Percentiles rank a stretch among this genome's conserved stretches.
Conservation (phyloP, 2,329 filamentous ascomycete species). For the Samsoniella hepiali region DNA sequence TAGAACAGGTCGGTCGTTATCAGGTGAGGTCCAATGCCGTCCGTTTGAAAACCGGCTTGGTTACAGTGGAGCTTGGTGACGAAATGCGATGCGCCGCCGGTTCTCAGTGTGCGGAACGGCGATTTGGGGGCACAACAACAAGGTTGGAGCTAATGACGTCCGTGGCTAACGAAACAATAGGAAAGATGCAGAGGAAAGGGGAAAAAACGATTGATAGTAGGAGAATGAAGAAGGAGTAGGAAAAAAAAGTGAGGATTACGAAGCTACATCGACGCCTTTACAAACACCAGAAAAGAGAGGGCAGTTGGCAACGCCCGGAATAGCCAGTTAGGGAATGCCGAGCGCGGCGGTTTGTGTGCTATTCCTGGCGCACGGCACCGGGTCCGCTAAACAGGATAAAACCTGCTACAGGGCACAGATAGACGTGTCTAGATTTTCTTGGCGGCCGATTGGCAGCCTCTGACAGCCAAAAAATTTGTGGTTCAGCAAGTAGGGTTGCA, state of each 20-base stretch:
- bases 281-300: background rate
- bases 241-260: background rate
- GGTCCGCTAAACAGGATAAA: background rate
- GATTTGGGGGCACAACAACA: background rate
- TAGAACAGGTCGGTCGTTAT: background rate
- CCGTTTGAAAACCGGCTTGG: constrained; percentile 13
- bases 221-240: constrained; percentile 3
- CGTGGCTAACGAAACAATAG: background rate
- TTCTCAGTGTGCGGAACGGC: background rate
- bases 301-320: background rate
- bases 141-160: background rate
- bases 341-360: constrained; percentile 3
- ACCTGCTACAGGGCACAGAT: background rate
- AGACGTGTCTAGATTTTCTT: background rate
- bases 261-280: background rate
- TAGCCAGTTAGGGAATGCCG: constrained; percentile 7
- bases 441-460: background rate
- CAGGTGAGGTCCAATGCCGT: background rate
- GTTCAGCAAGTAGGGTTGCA: background rate
- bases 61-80: constrained; percentile 15
- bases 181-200: background rate
- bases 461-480: background rate
- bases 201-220: background rate
- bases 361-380: background rate
- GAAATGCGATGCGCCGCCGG: background rate